Percentiles rank a stretch among this genome's conserved stretches.
phyloP scores from a whole-genome alignment of 306 rosid genomes.

The Cercis canadensis region DNA sequence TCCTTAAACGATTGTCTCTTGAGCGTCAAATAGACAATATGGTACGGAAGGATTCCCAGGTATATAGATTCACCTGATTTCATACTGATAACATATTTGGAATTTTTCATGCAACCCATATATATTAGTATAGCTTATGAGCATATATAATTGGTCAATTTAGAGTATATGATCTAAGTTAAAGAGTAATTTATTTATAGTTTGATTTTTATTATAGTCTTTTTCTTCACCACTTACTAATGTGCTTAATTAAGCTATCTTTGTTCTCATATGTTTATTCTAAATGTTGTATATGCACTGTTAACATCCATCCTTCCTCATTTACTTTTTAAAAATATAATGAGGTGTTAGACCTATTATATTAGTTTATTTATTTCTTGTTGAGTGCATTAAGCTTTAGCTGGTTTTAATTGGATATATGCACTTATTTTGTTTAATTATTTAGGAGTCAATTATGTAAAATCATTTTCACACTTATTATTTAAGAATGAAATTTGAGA shows the following conservation, averaged over 20 bases:
- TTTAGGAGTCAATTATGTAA: too few species aligned
- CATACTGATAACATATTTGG: slow-evolving; percentile 19
- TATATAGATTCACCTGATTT: slow-evolving; percentile 44
- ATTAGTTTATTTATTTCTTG: slow-evolving; percentile 4
- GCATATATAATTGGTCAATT: slow-evolving; percentile 9
- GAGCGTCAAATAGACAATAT: slow-evolving; percentile 91
- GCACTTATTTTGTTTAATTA: slow-evolving; percentile 9
- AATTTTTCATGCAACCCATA: slow-evolving; percentile 11
- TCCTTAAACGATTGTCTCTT: slow-evolving; percentile 79
- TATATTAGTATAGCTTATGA: slow-evolving; percentile 1
- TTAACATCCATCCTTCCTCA: background rate
- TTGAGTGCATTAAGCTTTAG: slow-evolving; percentile 3
- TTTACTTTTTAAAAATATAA: slow-evolving; percentile 5
- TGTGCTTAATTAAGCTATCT: background rate
- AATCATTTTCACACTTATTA: too few species aligned
- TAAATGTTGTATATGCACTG: background rate
- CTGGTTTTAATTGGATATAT: slow-evolving; percentile 16
- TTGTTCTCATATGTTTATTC: too few species aligned
- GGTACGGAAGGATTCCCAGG: slow-evolving; percentile 84
- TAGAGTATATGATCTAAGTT: slow-evolving; percentile 13
- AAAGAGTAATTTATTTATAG: too few species aligned
- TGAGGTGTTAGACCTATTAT: slow-evolving; percentile 4
- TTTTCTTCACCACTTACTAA: background rate
- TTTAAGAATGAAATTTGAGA: too few species aligned
- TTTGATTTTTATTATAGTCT: background rate